Evolutionary conservation across 2,329 filamentous ascomycete species (phyloP), one percentile per base, ranked within the genome.

Genomic region (Cladosporium cucumerinum): DNA sequence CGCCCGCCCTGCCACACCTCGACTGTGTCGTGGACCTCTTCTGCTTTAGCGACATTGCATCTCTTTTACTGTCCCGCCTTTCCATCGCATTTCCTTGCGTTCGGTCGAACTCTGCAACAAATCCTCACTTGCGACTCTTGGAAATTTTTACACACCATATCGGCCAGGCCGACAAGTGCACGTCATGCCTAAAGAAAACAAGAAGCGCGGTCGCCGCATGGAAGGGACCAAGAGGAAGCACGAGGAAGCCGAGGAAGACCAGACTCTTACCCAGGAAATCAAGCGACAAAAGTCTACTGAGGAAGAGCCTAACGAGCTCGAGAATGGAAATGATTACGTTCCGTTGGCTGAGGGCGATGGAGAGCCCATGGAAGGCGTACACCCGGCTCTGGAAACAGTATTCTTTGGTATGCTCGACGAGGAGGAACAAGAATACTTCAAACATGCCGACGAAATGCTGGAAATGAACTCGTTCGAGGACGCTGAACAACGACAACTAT

Each of bases 381-480:
- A 75, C 49, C 69, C 72, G n/a, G 74, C 72, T 2, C 18, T 62
- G 8, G 90, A 92, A 66, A 86, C 83, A 70, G 88, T 91, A 64
- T 99, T 97, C 81, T 98, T 96, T 72, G 95, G 95, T 69, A 89
- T 97, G 82, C 88, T 99, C 28, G 90, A 92, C 72, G 89, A 96
- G 63, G 87, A 96, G 70, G 95, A 99, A 81, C 92, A 97, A 75
- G 93, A 97, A 77, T 97, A 97, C 78, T 99, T 98, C 78, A 89
- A 91, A 70, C 87, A 88, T 57, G 93, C 93, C 62, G 93, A 96
- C 80, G 90, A 96, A 76, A 84, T 96, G 79, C 87, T 99, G 66
- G 93, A 97, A 77, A 79, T 92, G 70, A 95, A 98, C 79, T 87
- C 94, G 75, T 98, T 98, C 76, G 86, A 86, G 48, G 87, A 88